These are phyloP conservation scores for Peltaster fructicola DNA, from an alignment of 2,329 filamentous ascomycete species.

Conservation along the genomic window DNA sequence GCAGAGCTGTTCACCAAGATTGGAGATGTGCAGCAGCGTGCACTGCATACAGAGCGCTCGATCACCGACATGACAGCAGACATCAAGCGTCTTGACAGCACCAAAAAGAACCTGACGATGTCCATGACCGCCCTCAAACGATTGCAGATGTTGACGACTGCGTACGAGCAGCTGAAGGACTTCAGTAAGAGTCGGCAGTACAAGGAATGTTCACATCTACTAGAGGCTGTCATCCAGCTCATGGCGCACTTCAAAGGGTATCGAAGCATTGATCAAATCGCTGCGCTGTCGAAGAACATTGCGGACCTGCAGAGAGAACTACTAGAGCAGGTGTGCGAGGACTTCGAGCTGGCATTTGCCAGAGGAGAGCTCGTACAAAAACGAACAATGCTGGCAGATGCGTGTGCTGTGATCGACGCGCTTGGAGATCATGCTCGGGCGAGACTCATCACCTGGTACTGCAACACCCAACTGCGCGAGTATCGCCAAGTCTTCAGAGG, in stretches of 20 bases:
- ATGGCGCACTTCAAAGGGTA: conserved; percentile 99
- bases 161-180: conserved; percentile 86
- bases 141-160: conserved; percentile 94
- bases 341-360: conserved; percentile 90
- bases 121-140: conserved; percentile 97
- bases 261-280: conserved; percentile 93
- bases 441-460: conserved; percentile 85
- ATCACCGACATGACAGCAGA: conserved; percentile 99
- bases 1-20: conserved; percentile 85
- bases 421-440: conserved; percentile 72
- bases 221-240: conserved; percentile 90
- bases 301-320: conserved; percentile 84
- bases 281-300: conserved; percentile 77
- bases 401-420: conserved; percentile 86
- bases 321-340: conserved; percentile 94
- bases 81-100: conserved; percentile 91
- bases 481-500: conserved; percentile 91
- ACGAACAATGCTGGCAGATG: conserved; percentile 59
- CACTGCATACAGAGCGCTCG: conserved; percentile 79
- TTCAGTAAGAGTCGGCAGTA: conserved; percentile 79
- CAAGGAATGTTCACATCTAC: conserved; percentile 76
- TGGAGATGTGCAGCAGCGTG: conserved; percentile 75
- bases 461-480: conserved; percentile 89
- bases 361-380: conserved; percentile 63
- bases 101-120: conserved; percentile 86